These are phyloP conservation scores for Mucor ambiguus DNA, from an alignment of 371 early-diverging fungal genomes.

Conservation along the genomic window DNA sequence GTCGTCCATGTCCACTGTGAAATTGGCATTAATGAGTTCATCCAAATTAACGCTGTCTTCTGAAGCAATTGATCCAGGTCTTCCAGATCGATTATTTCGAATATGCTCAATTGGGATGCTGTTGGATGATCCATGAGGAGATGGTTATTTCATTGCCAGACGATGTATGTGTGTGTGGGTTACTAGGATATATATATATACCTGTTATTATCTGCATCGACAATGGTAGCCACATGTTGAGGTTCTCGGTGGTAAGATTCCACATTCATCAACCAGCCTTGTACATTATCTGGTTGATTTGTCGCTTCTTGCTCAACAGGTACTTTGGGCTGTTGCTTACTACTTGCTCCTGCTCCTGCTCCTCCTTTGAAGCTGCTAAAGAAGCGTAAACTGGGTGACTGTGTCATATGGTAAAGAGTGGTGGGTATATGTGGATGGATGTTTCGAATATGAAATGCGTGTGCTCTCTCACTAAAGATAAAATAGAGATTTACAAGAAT, in stretches of 20 bases:
- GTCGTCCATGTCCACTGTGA: constrained; percentile 35
- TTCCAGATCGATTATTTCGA: constrained; percentile 10
- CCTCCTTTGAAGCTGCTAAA: constrained; percentile 14
- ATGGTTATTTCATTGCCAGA: background rate
- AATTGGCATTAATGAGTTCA: constrained; percentile 37
- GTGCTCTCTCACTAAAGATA: background rate
- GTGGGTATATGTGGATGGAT: background rate
- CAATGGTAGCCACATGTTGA: constrained; percentile 11
- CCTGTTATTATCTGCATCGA: constrained; percentile 33
- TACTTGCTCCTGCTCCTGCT: background rate
- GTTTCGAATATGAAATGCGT: background rate
- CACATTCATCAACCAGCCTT: constrained; percentile 33
- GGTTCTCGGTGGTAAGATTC: constrained; percentile 15
- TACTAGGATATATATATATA: constrained; percentile 7
- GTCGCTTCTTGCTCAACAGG: background rate
- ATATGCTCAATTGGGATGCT: constrained; percentile 25
- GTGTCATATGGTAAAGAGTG: constrained; percentile 18
- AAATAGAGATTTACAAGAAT: background rate
- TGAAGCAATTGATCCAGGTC: constrained; percentile 31
- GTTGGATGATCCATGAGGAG: background rate
- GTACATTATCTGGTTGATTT: constrained; percentile 24
- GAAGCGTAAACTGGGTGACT: constrained; percentile 25
- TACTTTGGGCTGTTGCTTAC: background rate
- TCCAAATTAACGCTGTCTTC: constrained; percentile 39
- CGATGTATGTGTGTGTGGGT: background rate